Evolutionary conservation across 768 basidiomycete genomes (phyloP).

Genomic region (Pulveroboletus sp.): DNA sequence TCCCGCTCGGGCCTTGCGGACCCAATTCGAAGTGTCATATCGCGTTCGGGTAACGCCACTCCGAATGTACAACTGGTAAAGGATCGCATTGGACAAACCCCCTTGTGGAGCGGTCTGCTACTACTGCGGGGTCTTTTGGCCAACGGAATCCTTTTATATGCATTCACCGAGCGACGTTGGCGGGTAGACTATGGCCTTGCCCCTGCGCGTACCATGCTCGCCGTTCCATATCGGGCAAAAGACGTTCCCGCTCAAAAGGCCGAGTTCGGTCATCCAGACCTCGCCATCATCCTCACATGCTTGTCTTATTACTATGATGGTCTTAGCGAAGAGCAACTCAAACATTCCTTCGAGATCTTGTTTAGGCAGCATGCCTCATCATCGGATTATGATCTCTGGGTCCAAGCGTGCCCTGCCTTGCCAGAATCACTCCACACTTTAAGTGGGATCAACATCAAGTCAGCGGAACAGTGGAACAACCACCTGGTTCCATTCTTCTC

Average conservation of each 20-base stretch:
- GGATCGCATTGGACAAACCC: background rate
- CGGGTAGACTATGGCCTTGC: constrained; percentile 24
- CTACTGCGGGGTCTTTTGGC: constrained; percentile 32
- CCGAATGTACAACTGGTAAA: background rate
- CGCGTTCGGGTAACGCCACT: background rate
- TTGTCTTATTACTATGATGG: constrained; percentile 25
- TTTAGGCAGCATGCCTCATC: constrained; percentile 14
- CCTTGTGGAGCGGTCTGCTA: constrained; percentile 20
- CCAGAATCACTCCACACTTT: constrained; percentile 32
- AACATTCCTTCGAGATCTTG: constrained; percentile 13
- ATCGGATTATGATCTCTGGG: constrained; percentile 18
- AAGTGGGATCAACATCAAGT: constrained; percentile 40
- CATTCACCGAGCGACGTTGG: constrained; percentile 24
- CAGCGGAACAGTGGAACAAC: constrained; percentile 28
- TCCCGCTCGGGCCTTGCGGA: background rate
- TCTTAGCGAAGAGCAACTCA: constrained; percentile 16
- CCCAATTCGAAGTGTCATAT: constrained; percentile 15
- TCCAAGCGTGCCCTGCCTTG: constrained; percentile 21
- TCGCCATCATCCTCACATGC: constrained; percentile 13
- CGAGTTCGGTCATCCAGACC: constrained; percentile 28
- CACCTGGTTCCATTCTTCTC: constrained; percentile 34
- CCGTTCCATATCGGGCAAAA: constrained; percentile 28
- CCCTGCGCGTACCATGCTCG: constrained; percentile 14
- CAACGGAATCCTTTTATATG: constrained; percentile 16
- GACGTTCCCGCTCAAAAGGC: constrained; percentile 21